These are phyloP conservation scores for Priceomyces carsonii DNA, from an alignment of 805 yeast genomes.

Conservation along the genomic window DNA sequence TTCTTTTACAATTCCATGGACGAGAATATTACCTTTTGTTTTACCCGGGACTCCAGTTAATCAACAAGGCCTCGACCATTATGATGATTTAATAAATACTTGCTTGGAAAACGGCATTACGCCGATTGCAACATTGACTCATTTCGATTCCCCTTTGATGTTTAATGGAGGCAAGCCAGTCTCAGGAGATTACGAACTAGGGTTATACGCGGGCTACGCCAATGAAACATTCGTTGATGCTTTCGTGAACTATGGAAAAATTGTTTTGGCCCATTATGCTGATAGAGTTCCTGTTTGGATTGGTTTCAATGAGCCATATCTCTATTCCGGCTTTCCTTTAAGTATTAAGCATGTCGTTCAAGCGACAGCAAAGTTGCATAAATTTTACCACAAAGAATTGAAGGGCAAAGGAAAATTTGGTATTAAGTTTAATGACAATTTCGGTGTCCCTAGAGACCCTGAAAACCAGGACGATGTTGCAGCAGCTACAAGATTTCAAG, in stretches of 20 bases:
- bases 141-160: constrained; percentile 31
- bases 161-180: constrained; percentile 10
- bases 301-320: constrained; percentile 32
- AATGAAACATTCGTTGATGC: constrained; percentile 27
- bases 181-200: constrained; percentile 12
- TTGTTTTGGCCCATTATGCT: constrained; percentile 27
- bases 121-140: constrained; percentile 34
- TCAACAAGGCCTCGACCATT: constrained; percentile 25
- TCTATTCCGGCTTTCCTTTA: constrained; percentile 17
- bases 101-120: constrained; percentile 18
- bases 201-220: constrained; percentile 23
- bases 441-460: constrained; percentile 26
- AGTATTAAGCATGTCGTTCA: constrained; percentile 25
- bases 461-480: constrained; percentile 18
- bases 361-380: constrained; percentile 22
- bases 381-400: constrained; percentile 22
- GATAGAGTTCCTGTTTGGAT: constrained; percentile 31
- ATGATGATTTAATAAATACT: constrained; percentile 20
- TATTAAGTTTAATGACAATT: constrained; percentile 26
- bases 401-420: constrained; percentile 23
- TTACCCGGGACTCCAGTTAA: constrained; percentile 29
- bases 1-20: constrained; percentile 35
- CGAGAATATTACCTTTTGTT: constrained; percentile 32
- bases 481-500: constrained; percentile 27
- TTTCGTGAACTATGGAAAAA: constrained; percentile 31